A percentile compares a stretch with the other conserved stretches of the same genome.
phyloP scores from a whole-genome alignment of 768 basidiomycete species.

The Calocera viscosa region DNA sequence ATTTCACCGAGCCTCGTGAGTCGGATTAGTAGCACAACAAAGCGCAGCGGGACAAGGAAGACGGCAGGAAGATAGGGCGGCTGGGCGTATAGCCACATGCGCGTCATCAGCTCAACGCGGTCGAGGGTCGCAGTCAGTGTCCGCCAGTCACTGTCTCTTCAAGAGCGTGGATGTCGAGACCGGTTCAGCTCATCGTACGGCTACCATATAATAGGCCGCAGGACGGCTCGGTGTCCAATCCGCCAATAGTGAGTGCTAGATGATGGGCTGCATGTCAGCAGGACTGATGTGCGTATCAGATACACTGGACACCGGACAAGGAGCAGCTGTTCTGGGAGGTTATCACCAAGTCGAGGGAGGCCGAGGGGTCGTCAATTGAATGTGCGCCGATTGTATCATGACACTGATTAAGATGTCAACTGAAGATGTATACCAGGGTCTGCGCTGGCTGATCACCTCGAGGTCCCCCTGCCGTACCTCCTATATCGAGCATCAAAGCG shows the following conservation, averaged over 20 bases:
- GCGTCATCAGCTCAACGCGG: background rate
- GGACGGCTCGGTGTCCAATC: conserved; percentile 44
- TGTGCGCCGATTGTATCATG: conserved; percentile 37
- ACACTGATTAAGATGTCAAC: background rate
- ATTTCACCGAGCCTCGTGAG: background rate
- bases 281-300: conserved; percentile 31
- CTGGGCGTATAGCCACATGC: background rate
- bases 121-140: background rate
- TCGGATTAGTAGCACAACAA: background rate
- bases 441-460: conserved; percentile 62
- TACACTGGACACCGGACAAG: conserved; percentile 76
- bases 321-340: conserved; percentile 80
- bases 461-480: conserved; percentile 73
- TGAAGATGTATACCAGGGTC: conserved; percentile 46
- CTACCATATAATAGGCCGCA: conserved; percentile 70
- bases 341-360: conserved; percentile 61
- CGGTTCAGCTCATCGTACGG: conserved; percentile 62
- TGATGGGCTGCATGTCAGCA: background rate
- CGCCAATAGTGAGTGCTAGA: conserved; percentile 46
- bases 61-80: background rate
- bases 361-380: conserved; percentile 61
- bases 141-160: background rate
- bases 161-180: conserved; percentile 9
- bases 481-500: conserved; percentile 72
- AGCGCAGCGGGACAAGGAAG: background rate